A percentile compares a stretch with the other conserved stretches of the same genome.
These are phyloP conservation scores for Diversispora eburnea DNA, from an alignment of 192 early-diverging fungal genomes.

Conservation along the genomic window DNA sequence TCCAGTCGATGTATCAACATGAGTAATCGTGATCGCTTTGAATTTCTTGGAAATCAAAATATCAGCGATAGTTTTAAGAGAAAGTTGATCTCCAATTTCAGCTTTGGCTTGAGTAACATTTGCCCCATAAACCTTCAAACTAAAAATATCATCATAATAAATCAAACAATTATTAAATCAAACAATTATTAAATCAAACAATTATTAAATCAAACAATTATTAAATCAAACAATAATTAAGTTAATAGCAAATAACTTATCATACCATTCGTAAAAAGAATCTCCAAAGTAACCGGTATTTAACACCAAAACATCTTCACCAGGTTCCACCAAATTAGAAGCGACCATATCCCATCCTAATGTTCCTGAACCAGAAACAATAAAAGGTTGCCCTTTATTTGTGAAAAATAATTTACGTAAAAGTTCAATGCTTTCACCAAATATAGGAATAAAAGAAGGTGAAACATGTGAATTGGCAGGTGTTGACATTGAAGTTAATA, in stretches of 20 bases:
- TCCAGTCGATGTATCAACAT: slow-evolving; percentile 95
- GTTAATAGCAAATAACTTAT: slow-evolving; percentile 5
- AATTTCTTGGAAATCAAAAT: slow-evolving; percentile 64
- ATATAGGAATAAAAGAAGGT: slow-evolving; percentile 81
- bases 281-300: slow-evolving; percentile 97
- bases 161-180: neutral
- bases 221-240: neutral
- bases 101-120: slow-evolving; percentile 75
- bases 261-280: slow-evolving; percentile 86
- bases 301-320: slow-evolving; percentile 83
- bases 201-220: neutral
- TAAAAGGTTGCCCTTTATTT: slow-evolving; percentile 83
- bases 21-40: slow-evolving; percentile 90
- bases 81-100: slow-evolving; percentile 66
- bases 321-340: slow-evolving; percentile 85
- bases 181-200: neutral
- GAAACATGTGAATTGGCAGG: slow-evolving; percentile 91
- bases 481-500: slow-evolving; percentile 81
- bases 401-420: slow-evolving; percentile 76
- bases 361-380: slow-evolving; percentile 94
- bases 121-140: slow-evolving; percentile 84
- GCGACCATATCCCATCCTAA: slow-evolving; percentile 97
- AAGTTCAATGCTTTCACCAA: slow-evolving; percentile 85
- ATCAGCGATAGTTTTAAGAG: slow-evolving; percentile 60
- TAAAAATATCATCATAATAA: slow-evolving; percentile 25